Evolutionary conservation across 106 monocot species (phyloP), one percentile per base, ranked within the genome.

Genomic region (Dendrobium chrysotoxum): DNA sequence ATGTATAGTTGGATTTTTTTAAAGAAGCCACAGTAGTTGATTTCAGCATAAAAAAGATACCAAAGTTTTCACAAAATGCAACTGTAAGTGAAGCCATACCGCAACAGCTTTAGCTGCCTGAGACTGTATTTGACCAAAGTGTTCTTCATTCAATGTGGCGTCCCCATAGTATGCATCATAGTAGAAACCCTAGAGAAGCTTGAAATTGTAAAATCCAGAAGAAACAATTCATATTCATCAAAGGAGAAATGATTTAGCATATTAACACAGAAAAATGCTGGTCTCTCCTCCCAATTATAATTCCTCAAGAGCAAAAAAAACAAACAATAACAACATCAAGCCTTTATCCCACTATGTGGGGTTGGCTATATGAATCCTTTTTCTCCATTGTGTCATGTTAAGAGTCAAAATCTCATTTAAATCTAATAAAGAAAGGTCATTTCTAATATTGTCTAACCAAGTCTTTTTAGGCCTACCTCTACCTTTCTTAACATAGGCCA

Each of bases 151-250:
- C 80, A 99, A 87, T 7, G 99, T 93, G 80, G 91, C 78, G 53
- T 87, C 95, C 75, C 85, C 80, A 82, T 99, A 99, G 74, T 86
- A 95, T 67, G 90, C 99, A 90, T 99, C 99, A 85, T 99, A 99
- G 75, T 99, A 99, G 81, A 99, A 99, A 77, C 99, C 99, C 98
- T 99, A 75, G 21, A 80, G n/a, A 58, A 53, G 18, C 10, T 57
- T 28, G 15, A 53, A 28, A 28, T 82, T 72, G 55, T 4, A 77
- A 5, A 45, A 77, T 77, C 15, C 5, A 77, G 7, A 7, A 77
- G 54, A 18, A 54, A 54, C 6, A 2, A 15, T 35, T 6, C 2
- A 53, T 2, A 75, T 18, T 45, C 42, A 45, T 35, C 30, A n/a
- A 42, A 45, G 23, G 9, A 23, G 64, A 16, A 75, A 21, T 10